Evolutionary conservation across 495 filamentous ascomycete species (phyloP).

Genomic region (Pseudomonodictys pantanalensis): DNA sequence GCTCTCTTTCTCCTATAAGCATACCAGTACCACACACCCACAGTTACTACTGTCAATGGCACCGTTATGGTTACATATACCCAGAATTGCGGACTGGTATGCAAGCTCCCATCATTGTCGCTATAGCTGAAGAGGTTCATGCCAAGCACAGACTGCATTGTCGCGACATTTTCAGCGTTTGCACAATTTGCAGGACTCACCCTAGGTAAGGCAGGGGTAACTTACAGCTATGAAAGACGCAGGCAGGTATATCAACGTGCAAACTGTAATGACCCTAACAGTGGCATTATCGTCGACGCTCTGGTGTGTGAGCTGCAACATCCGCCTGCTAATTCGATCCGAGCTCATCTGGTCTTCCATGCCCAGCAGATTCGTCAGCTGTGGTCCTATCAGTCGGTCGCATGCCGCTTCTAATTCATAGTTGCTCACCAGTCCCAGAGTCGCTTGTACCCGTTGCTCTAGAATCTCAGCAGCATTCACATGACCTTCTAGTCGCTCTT

Average conservation of each 20-base stretch:
- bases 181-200: not conserved
- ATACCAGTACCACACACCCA: not conserved
- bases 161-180: no score
- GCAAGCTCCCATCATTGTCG: not conserved
- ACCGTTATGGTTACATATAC: slow-evolving; percentile 11
- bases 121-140: slow-evolving; percentile 21
- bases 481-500: slow-evolving; percentile 7
- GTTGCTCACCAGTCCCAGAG: slow-evolving; percentile 11
- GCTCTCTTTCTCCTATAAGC: no score
- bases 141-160: slow-evolving; percentile 14
- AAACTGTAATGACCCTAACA: slow-evolving; percentile 16
- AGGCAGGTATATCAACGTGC: slow-evolving; percentile 21
- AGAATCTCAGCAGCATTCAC: slow-evolving; percentile 15
- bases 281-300: slow-evolving; percentile 26
- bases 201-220: not conserved
- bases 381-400: not conserved
- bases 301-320: slow-evolving; percentile 13
- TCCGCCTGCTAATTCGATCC: not conserved
- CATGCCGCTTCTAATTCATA: not conserved
- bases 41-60: slow-evolving; percentile 11
- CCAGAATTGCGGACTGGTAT: slow-evolving; percentile 10
- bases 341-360: slow-evolving; percentile 15
- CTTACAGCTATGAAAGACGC: slow-evolving; percentile 23
- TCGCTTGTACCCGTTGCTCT: slow-evolving; percentile 8
- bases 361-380: slow-evolving; percentile 20